Evolutionary conservation across 495 filamentous ascomycete species (phyloP).

Genomic region (Penicillium atrosanguineum): DNA sequence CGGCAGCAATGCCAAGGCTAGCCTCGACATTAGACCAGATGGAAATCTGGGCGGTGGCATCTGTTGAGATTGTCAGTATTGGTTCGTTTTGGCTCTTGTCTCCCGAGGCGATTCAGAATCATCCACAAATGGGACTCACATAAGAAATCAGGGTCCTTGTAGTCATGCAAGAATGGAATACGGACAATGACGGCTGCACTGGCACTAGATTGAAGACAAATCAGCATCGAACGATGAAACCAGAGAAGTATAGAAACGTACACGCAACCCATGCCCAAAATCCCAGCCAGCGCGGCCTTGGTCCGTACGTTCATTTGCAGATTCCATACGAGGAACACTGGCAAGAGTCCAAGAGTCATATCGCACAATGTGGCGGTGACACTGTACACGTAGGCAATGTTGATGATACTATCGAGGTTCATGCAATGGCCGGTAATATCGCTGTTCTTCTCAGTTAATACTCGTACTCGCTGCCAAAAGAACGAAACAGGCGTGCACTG

Average conservation of each 20-base stretch:
- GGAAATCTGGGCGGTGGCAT: constrained; percentile 41
- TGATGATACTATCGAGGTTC: constrained; percentile 24
- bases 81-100: background rate
- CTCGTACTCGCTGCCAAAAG: constrained; percentile 36
- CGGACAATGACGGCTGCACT: constrained; percentile 11
- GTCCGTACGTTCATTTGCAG: constrained; percentile 38
- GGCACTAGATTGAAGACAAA: background rate
- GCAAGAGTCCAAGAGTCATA: constrained; percentile 38
- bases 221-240: background rate
- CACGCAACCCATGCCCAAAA: constrained; percentile 44
- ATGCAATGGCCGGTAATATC: constrained; percentile 32
- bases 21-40: constrained; percentile 50
- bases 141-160: constrained; percentile 15
- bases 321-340: constrained; percentile 36
- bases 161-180: constrained; percentile 15
- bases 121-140: constrained; percentile 9
- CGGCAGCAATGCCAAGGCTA: constrained; percentile 46
- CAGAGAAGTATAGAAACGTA: constrained; percentile 15
- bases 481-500: constrained; percentile 42
- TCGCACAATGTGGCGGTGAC: constrained; percentile 41
- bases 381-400: constrained; percentile 43
- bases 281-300: constrained; percentile 36
- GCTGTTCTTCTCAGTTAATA: constrained; percentile 1
- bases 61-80: constrained; percentile 21
- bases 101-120: background rate